Base-by-base conservation (phyloP, 805 yeast genomes). In the Candida peoriensis region DNA sequence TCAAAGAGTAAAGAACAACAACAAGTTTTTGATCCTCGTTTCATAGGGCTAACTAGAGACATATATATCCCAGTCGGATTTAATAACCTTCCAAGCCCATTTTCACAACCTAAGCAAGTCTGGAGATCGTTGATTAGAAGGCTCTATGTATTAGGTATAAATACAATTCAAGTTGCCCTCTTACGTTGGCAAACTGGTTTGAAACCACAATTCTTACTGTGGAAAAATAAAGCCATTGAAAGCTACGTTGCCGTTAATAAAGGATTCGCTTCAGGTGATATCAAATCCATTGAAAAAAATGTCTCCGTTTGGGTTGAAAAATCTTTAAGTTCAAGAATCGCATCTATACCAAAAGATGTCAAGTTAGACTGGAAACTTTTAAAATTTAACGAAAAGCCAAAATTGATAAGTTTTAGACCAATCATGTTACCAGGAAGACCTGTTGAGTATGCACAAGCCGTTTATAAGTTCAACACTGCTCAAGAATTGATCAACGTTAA, bases 171-270 rank as follows among this genome's bases (percentile, higher is more conserved):
- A 47, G 60, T 82, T 28, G 88, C 80, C 8, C 57, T 76, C 32
- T 76, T 79, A 48, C 80, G 86, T 24, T 70, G 76, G 54, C 83
- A 81, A 55, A 78, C 88, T 19, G 74, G 77, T 24, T 54, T 72
- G 37, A 81, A 77, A 57, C 85, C 89, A 21, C 63, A 76, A 28
- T 81, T 81, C 45, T 55, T 76, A 15, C 72, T 78, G 40, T 89
- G 96, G 96, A 85, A 84, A 57, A 90, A 87, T 58, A 71, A 70
- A 20, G 95, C 95, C 7, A 77, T 89, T 47, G 86, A 86, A 47
- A 67, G 66, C 33, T 88, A 78, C 57, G 82, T 81, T 20, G 74
- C 74, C 38, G 81, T 85, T n/a, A 87, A 89, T 61, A 77, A 78
- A 50, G 78, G 87, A 3, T 89, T 89, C 65, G 90, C 95, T 3